Evolutionary conservation across 106 monocot genomes (phyloP).

Genomic region (Alisma plantagoaquatica): DNA sequence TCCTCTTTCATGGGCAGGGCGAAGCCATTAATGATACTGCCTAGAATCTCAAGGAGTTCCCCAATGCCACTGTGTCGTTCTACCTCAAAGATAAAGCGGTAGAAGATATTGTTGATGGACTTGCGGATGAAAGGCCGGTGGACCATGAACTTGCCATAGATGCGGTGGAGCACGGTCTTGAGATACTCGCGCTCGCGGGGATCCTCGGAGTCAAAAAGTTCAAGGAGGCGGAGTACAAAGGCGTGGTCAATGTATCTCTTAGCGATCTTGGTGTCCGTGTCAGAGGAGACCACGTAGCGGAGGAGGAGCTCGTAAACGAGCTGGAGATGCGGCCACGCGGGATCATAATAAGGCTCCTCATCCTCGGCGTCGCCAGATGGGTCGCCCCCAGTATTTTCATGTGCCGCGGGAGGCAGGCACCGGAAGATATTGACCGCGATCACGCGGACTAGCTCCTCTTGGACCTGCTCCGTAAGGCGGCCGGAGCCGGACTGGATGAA

Average conservation of each 20-base stretch:
- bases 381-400: slow-evolving; percentile 31
- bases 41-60: slow-evolving; percentile 23
- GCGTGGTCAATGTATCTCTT: slow-evolving; percentile 20
- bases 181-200: slow-evolving; percentile 21
- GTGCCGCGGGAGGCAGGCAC: slow-evolving; percentile 48
- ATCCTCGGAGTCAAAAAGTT: slow-evolving; percentile 21
- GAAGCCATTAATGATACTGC: slow-evolving; percentile 26
- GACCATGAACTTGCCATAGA: slow-evolving; percentile 27
- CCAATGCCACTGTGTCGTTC: slow-evolving; percentile 22
- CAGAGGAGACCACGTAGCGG: slow-evolving; percentile 15
- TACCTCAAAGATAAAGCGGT: slow-evolving; percentile 19
- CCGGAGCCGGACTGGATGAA: slow-evolving; percentile 26
- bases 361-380: slow-evolving; percentile 43
- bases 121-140: slow-evolving; percentile 21
- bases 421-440: slow-evolving; percentile 43
- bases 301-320: slow-evolving; percentile 21
- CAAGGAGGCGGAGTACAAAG: slow-evolving; percentile 19
- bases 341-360: slow-evolving; percentile 58
- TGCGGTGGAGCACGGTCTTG: slow-evolving; percentile 23
- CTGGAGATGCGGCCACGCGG: slow-evolving; percentile 59
- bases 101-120: slow-evolving; percentile 22
- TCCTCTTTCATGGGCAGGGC: slow-evolving; percentile 28
- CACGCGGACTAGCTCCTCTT: slow-evolving; percentile 54
- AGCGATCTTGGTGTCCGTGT: slow-evolving; percentile 22
- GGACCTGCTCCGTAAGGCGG: slow-evolving; percentile 31